These are phyloP conservation scores for Trichoderma gracile DNA, from an alignment of 2,329 filamentous ascomycete genomes.

Conservation along the genomic window DNA sequence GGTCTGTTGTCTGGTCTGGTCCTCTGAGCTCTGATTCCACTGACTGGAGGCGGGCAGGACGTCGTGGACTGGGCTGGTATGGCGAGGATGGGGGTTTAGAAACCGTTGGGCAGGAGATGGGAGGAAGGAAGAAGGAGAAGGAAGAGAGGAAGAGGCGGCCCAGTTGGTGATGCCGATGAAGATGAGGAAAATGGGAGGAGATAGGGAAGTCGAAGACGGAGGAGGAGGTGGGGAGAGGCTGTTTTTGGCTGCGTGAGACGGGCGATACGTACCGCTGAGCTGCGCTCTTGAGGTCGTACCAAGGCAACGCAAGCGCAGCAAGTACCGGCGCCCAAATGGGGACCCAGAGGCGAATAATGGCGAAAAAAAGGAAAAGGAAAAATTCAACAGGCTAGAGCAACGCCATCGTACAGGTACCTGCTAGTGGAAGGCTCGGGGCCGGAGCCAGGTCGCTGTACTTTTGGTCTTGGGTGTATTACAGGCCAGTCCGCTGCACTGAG, in stretches of 20 bases:
- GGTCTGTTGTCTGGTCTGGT: neutral
- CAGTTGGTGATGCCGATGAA: constrained; percentile 16
- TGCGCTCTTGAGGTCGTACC: neutral
- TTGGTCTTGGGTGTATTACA: neutral
- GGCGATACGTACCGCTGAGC: constrained; percentile 15
- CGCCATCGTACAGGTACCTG: constrained; percentile 24
- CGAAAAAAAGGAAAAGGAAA: neutral
- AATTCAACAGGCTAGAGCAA: constrained; percentile 5
- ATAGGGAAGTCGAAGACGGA: constrained; percentile 17
- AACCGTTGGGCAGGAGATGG: constrained; percentile 8
- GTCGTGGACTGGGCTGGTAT: constrained; percentile 21
- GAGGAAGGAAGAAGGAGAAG: neutral
- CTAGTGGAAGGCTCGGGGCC: constrained; percentile 26
- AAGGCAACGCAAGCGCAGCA: constrained; percentile 10
- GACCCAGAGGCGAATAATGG: constrained; percentile 18
- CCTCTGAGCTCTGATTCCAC: constrained; percentile 9
- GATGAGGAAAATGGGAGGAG: constrained; percentile 20
- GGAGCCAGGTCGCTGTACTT: constrained; percentile 21
- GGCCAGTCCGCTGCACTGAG: constrained; percentile 11
- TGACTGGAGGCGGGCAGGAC: constrained; percentile 18
- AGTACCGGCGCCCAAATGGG: constrained; percentile 23
- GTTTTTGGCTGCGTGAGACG: constrained; percentile 25
- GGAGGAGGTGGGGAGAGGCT: constrained; percentile 23
- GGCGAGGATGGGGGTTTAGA: neutral
- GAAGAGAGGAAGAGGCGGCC: constrained; percentile 7